phyloP scores from a whole-genome alignment of 2,329 filamentous ascomycete species.

The Lachnellula arida region DNA sequence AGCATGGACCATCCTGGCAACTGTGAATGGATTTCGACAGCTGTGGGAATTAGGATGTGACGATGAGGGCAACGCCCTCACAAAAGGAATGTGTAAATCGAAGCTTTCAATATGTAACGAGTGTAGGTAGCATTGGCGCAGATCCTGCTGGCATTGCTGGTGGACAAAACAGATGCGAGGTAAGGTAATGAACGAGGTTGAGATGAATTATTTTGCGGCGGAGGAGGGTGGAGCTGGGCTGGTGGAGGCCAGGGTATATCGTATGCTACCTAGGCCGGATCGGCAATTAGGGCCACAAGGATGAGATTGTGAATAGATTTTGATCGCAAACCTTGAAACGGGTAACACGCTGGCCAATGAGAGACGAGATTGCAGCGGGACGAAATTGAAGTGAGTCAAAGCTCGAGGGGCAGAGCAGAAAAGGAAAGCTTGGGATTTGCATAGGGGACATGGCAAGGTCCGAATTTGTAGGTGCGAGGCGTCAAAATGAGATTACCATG shows the following conservation, averaged over 20 bases:
- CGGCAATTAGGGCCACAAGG: conserved; percentile 4
- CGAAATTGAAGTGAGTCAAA: background rate
- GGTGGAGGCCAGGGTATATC: conserved; percentile 1
- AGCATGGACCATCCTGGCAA: conserved; percentile 15
- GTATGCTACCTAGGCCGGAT: background rate
- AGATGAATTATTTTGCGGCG: conserved; percentile 9
- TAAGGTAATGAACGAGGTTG: conserved; percentile 6
- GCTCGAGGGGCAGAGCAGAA: background rate
- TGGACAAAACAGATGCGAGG: conserved; percentile 13
- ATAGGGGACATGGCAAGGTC: conserved; percentile 1
- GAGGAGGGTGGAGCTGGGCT: conserved; percentile 7
- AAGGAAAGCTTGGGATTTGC: background rate
- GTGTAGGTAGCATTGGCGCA: conserved; percentile 20
- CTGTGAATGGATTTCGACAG: conserved; percentile 4
- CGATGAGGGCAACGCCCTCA: conserved; percentile 10
- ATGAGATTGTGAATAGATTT: background rate
- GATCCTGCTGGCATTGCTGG: conserved; percentile 15
- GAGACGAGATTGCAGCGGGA: background rate
- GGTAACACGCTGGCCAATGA: background rate
- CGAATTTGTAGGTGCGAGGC: background rate
- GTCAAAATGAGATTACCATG: conserved; percentile 11
- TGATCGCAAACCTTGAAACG: background rate
- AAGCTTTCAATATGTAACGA: conserved; percentile 18
- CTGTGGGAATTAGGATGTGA: conserved; percentile 10
- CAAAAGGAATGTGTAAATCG: conserved; percentile 15